Percentiles rank a stretch among this genome's conserved stretches.
Evolutionary conservation across 768 basidiomycete species (phyloP).

Genomic region (Mycena sanguinolenta): DNA sequence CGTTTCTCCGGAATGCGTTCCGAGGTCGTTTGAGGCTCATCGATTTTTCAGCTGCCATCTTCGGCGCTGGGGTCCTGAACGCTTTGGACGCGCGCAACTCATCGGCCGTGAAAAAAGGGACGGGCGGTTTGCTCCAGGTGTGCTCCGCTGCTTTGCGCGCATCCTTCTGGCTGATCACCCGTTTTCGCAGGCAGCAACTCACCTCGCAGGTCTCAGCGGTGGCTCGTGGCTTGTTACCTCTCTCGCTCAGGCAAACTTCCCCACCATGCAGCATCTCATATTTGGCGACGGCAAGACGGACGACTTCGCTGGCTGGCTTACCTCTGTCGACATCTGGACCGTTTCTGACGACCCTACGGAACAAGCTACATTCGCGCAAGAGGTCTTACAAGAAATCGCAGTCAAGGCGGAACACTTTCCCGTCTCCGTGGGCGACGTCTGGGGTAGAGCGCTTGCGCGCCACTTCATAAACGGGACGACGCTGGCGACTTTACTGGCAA

Average conservation of each 20-base stretch:
- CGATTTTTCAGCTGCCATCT: constrained; percentile 50
- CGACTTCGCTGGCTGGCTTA: constrained; percentile 51
- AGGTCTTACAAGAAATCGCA: constrained; percentile 43
- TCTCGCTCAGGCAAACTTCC: constrained; percentile 56
- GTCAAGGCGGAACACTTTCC: constrained; percentile 54
- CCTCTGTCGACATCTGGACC: constrained; percentile 35
- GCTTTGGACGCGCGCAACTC: constrained; percentile 63
- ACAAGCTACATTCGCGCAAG: constrained; percentile 30
- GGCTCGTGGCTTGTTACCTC: constrained; percentile 56
- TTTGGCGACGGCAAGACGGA: constrained; percentile 44
- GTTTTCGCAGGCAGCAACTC: constrained; percentile 51
- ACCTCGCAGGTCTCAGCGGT: constrained; percentile 65
- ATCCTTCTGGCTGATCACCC: neutral
- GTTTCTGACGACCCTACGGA: constrained; percentile 37
- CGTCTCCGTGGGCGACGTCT: constrained; percentile 35
- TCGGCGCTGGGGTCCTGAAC: constrained; percentile 64
- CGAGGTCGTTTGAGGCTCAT: neutral
- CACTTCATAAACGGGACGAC: constrained; percentile 51
- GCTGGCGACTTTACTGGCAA: constrained; percentile 43
- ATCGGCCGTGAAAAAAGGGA: constrained; percentile 55
- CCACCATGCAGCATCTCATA: constrained; percentile 52
- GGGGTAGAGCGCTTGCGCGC: constrained; percentile 35
- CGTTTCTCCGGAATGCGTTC: neutral
- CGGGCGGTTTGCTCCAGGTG: constrained; percentile 64
- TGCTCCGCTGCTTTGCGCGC: neutral